These are phyloP conservation scores for Fusarium chuoi DNA, from an alignment of 2,329 filamentous ascomycete species.

Conservation along the genomic window DNA sequence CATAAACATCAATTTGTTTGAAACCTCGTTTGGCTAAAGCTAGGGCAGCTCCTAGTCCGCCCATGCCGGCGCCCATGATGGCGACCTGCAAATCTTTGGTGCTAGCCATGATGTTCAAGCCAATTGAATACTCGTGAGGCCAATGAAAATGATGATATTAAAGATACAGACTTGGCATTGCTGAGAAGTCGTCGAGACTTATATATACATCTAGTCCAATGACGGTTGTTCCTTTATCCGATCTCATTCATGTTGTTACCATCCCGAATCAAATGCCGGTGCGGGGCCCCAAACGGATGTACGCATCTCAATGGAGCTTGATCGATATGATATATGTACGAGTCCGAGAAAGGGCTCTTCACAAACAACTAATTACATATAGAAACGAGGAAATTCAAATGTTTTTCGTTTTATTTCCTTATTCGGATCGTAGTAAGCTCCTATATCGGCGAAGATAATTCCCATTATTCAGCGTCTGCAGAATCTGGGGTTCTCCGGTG, in stretches of 20 bases:
- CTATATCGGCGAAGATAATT: conserved; percentile 6
- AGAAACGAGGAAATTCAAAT: not conserved
- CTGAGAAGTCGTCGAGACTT: not conserved
- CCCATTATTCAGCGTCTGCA: not conserved
- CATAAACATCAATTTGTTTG: conserved; percentile 42
- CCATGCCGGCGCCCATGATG: conserved; percentile 50
- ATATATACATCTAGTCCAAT: not conserved
- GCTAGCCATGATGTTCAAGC: conserved; percentile 21
- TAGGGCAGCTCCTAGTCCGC: conserved; percentile 54
- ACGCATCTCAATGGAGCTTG: conserved; percentile 16
- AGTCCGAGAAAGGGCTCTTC: not conserved
- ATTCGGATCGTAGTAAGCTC: not conserved
- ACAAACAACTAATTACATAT: not conserved
- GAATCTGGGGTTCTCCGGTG: not conserved
- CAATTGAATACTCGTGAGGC: too few relatives aligned
- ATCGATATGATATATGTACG: not conserved
- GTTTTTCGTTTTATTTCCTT: not conserved
- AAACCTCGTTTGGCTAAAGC: conserved; percentile 47
- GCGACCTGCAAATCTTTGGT: conserved; percentile 37
- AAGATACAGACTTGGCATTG: not conserved
- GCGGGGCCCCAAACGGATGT: conserved; percentile 28
- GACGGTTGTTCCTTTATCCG: conserved; percentile 35
- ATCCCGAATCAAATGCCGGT: conserved; percentile 38
- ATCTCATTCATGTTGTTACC: conserved; percentile 1
- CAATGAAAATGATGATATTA: not conserved